Base-by-base conservation (phyloP, 78 protist species). In the Blattamonas nauphoetae region DNA sequence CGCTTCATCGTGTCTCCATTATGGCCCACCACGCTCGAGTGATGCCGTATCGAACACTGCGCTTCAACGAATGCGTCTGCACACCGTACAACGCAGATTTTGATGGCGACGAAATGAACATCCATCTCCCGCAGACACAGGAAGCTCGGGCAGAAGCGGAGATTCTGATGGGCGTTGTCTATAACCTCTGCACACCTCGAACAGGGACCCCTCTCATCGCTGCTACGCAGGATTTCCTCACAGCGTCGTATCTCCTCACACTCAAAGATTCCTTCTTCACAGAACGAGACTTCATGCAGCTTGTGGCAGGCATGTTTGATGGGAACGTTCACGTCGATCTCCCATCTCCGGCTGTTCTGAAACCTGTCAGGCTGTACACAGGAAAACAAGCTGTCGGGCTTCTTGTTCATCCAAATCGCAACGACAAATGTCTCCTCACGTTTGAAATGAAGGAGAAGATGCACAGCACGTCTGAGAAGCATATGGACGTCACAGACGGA, bases 41-140 rank as follows among this genome's bases (percentile, higher is more conserved):
- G 41, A 71, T 95, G 91, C 98, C 97, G 85, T 91, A 91, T 93
- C 86, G 97, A 42, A 98, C 99, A n/a, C 91, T 98, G 43, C 94
- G 99, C 33, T 97, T 98, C 94, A 98, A 98, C 93, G 97, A 89
- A 86, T 96, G 98, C 80, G 96, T 90, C 4, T 98, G 99, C 89
- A 91, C 97, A 82, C 98, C 98, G 35, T 98, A 96, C 97, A 97
- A 96, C 88, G 99, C 99, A 3, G 99, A 98, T 86, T 98, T 97
- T 64, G 99, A 96, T 89, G 95, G 95, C 91, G 95, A 96, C 89
- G 98, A 96, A 90, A 97, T 96, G 99, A 97, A 97, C 85, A 35
- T 97, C 38, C 98, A 97, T 88, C 81, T 92, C 36, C 95, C 93
- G 29, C 91, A 90, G 77, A 96, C 97, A 1, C 95, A 95, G 45